Evolutionary conservation across 257 asterid genomes (phyloP).

Genomic region (Penstemon eatonii): DNA sequence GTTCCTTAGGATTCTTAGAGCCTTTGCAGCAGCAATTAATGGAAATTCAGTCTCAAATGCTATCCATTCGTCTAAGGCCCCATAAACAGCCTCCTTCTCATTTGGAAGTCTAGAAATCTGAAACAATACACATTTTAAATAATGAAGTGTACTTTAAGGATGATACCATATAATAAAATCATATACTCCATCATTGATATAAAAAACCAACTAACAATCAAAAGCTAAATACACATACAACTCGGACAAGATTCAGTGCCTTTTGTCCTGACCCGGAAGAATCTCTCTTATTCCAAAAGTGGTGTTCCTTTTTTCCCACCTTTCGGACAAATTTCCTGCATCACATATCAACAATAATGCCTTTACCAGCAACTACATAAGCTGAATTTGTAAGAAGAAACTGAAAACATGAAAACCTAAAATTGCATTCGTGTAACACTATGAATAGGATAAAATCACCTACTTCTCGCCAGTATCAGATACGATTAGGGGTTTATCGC

Average conservation of each 20-base stretch:
- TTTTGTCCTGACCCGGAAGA: conserved; percentile 82
- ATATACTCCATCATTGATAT: neutral
- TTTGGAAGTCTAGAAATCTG: conserved; percentile 80
- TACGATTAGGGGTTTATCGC: conserved; percentile 21
- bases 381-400: neutral
- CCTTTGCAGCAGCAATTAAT: conserved; percentile 89
- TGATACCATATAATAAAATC: neutral
- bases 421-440: neutral
- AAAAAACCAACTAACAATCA: neutral
- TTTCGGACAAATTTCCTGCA: conserved; percentile 42
- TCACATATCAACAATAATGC: conserved; percentile 18
- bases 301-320: conserved; percentile 71
- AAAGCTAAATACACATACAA: conserved; percentile 45
- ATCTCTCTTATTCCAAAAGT: conserved; percentile 80
- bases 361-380: neutral
- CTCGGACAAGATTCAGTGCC: conserved; percentile 66
- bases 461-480: conserved; percentile 42
- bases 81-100: conserved; percentile 82
- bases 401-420: neutral
- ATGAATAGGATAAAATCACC: conserved; percentile 22
- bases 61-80: conserved; percentile 78
- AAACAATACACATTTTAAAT: neutral
- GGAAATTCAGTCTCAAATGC: conserved; percentile 99
- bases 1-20: conserved; percentile 66
- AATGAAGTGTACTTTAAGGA: conserved; percentile 1